Base-by-base conservation (phyloP, 1,284 basidiomycete species). In the Apiotrichum akiyoshidainum region DNA sequence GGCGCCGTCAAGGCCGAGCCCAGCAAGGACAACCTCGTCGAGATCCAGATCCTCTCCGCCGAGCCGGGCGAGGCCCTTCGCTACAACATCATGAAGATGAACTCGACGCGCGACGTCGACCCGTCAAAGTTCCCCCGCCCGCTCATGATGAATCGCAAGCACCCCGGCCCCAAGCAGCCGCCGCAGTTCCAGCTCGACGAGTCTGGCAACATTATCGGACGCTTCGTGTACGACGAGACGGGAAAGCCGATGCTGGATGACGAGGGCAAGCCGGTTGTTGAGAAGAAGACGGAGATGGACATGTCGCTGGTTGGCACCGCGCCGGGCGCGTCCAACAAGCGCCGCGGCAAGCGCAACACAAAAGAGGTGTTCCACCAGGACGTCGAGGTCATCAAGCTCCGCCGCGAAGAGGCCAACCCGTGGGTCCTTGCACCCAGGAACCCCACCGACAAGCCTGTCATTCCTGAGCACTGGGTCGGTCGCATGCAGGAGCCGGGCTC, bases 331-430 rank as follows among this genome's bases (percentile, higher is more conserved):
- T 54, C 53, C 21, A 52, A 41, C 57, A 56, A 57, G 53, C 58
- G 47, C 54, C 61, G 61, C 10, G 61, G 61, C 10, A 63, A 63
- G 56, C 68, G 58, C 59, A 61, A 64, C 5, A 68, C 70, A 1
- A 71, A 71, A 47, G 75, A 76, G 59, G 71, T 75, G 19, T 73
- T 69, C 57, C 68, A 72, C 54, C 69, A 71, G 52, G 75, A 76
- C 54, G 58, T 70, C 19, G 71, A 74, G 40, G 65, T 71, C 17
- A 73, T 75, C 61, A 60, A 69, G 46, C 58, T 75, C 9, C 61
- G 69, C 16, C 59, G 75, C 37, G 75, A 76, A 51, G 75, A 76
- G 61, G 69, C 69, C 4, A 54, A 64, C n/a, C 74, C 75, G 6
- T 76, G 75, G 75, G 62, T 76, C 2, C 54, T 76, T 33, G 73